Evolutionary conservation across 2,329 filamentous ascomycete genomes (phyloP).

Genomic region (Penicillium sp.): DNA sequence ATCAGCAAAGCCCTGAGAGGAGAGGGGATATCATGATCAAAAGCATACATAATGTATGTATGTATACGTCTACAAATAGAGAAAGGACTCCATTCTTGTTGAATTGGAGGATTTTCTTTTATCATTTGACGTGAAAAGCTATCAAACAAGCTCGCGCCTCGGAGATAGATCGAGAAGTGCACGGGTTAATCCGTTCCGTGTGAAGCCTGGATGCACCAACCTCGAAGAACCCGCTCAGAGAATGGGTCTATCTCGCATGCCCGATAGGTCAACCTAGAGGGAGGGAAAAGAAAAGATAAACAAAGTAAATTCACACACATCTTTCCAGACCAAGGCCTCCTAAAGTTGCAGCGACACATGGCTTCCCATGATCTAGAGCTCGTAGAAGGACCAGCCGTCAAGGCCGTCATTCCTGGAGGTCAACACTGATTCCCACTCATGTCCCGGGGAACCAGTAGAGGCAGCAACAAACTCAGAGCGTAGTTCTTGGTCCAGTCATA

Average conservation of each 20-base stretch:
- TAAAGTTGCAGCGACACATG: background rate
- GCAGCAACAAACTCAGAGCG: constrained; percentile 56
- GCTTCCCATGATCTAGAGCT: constrained; percentile 44
- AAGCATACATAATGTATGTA: background rate
- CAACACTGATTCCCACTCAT: constrained; percentile 22
- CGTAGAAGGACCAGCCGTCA: constrained; percentile 68
- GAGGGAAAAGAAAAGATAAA: constrained; percentile 11
- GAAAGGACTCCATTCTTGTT: background rate
- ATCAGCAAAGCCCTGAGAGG: background rate
- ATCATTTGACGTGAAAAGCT: constrained; percentile 6
- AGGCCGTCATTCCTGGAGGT: constrained; percentile 37
- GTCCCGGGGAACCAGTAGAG: constrained; percentile 26
- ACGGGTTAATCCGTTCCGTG: constrained; percentile 2
- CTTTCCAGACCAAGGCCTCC: background rate
- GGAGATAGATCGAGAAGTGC: background rate
- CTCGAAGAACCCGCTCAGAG: constrained; percentile 4
- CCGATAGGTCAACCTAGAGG: background rate
- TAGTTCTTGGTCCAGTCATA: constrained; percentile 74
- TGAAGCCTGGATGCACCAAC: constrained; percentile 2
- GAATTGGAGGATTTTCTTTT: background rate
- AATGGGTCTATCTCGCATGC: constrained; percentile 6
- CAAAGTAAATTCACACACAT: constrained; percentile 16
- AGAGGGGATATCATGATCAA: background rate
- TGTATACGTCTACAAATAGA: background rate
- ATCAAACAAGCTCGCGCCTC: constrained; percentile 6